Evolutionary conservation across 352 stramenopile genomes (phyloP), one percentile per base, ranked within the genome.

Genomic region (Elongisporangium senticosum): DNA sequence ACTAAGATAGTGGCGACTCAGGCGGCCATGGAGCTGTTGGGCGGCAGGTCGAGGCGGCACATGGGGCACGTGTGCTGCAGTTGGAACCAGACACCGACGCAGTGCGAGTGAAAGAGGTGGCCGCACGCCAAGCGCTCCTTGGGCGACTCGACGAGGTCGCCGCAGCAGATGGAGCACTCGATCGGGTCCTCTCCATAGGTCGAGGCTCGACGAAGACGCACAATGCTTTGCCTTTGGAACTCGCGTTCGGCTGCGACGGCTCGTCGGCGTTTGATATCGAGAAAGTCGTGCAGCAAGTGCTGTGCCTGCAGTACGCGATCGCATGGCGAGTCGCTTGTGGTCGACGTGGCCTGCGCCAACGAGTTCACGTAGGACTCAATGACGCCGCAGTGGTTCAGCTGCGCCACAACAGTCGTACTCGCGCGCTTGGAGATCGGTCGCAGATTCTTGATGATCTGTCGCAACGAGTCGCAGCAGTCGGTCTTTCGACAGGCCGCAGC

Each of bases 101-200:
- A 93, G 53, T 73, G 71, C 21, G 61, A 55, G 68, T 93, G 84
- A 61, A 75, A 93, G 26, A 65, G 68, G 67, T 93, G 84, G 48
- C 65, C 71, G 62, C 84, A 93, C 53, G 73, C 62, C 23, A 91
- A 68, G 55, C 64, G 63, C 19, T 76, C 60, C 52, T 72, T 88
- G 68, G 69, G 58, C 51, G 81, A 73, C 51, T 69, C 56, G 20
- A 58, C 60, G 33, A 90, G 61, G 55, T 75, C 62, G 1, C 55
- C 57, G 55, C 79, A 89, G 65, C 82, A 89, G 64, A 89, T 90
- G 51, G 79, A 64, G 33, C 83, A 93, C 69, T 90, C 81, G 47
- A 54, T 68, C 49, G 73, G 74, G 33, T 74, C 61, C 57, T 77
- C 64, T 56, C 49, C 75, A 22, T 67, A n/a, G 48, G 48, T 39